phyloP scores from a whole-genome alignment of 164 flowering plant species.

The Cinnamomum chago region DNA sequence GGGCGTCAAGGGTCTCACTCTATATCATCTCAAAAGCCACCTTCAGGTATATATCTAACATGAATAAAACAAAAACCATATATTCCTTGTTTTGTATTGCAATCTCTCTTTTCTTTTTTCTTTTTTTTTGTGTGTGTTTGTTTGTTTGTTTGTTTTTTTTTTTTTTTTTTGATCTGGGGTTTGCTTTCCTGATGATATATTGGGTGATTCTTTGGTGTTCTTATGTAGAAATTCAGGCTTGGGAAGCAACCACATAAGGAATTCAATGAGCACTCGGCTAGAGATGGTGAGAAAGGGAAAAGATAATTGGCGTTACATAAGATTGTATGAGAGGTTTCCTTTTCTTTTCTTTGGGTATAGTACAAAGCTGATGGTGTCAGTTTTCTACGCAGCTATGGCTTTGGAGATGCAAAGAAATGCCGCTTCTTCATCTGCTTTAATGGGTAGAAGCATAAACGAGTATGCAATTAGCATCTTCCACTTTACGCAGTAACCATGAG shows the following conservation, averaged over 20 bases:
- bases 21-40: conserved; percentile 99
- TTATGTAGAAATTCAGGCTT: conserved; percentile 88
- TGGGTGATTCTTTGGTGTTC: background rate
- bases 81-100: conserved; percentile 5
- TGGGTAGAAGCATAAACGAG: conserved; percentile 77
- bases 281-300: conserved; percentile 56
- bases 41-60: conserved; percentile 61
- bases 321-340: background rate
- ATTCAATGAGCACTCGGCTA: conserved; percentile 77
- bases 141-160: background rate
- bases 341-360: background rate
- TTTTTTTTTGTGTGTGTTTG: background rate
- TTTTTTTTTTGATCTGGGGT: background rate
- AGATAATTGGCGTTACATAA: background rate
- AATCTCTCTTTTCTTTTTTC: too few species aligned
- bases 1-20: conserved; percentile 99
- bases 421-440: conserved; percentile 73
- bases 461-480: conserved; percentile 27
- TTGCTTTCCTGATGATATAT: background rate
- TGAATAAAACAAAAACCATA: background rate
- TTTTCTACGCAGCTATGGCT: conserved; percentile 39
- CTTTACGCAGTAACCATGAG: too few species aligned
- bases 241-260: conserved; percentile 99
- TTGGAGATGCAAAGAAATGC: conserved; percentile 73
- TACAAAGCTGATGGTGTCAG: background rate